Base-by-base conservation (phyloP, 176 grass and related monocot genomes). In the Aegilops umbellulata region DNA sequence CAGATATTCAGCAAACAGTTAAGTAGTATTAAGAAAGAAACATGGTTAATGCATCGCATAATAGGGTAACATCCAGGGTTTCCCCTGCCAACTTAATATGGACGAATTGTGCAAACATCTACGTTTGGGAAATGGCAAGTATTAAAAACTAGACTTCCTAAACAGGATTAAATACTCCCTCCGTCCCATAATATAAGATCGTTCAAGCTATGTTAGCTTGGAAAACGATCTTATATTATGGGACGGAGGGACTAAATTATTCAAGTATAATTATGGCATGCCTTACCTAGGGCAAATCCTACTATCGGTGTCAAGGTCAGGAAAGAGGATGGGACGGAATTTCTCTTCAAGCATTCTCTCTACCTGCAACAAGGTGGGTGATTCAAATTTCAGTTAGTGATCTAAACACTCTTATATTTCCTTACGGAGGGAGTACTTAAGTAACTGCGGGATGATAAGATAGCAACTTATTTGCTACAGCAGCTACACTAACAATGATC, bases 281-380 rank as follows among this genome's bases (percentile, higher is more conserved):
- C 32, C 89, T 87, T 92, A 98, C 96, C 93, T 98, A 77, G 96
- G 93, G 80, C 96, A 98, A 58, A 70, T 69, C 60, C 93, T 95
- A 89, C 82, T 91, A 79, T 76, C 84, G 11, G 60, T 70, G 75
- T 82, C 85, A 83, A 92, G 75, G 31, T 88, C 83, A 67, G 81
- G 65, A 89, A 98, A 98, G 76, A 98, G 91, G 70, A 98, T 86
- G 49, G 86, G 63, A 80, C 88, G 70, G 27, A 95, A 98, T 85
- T 91, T 92, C 73, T 91, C 88, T 83, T 98, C 96, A 77, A 98
- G 87, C 88, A 98, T 81, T 80, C 78, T 92, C 79, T 98, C 96
- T 76, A 98, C 84, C 96, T 98, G 90, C 82, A 94, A 82, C 77
- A 89, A 57, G 19, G 35, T 61, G 62, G 29, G 44, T 36, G 39